Base-by-base conservation (phyloP, 768 basidiomycete species). In the Exidia glandulosa region DNA sequence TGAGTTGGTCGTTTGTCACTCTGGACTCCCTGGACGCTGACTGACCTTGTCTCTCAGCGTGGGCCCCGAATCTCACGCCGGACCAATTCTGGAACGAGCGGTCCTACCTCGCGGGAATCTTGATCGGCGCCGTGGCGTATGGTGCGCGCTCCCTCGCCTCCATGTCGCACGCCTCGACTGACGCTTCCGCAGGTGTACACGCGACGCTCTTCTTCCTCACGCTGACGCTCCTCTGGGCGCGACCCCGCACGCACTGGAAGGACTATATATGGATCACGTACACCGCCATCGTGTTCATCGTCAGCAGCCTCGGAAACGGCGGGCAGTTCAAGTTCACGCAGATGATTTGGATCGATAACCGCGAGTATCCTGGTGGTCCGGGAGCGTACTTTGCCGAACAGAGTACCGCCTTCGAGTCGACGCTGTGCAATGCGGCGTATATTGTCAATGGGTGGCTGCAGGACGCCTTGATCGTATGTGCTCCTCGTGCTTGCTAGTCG, bases 241-340 rank as follows among this genome's bases (percentile, higher is more conserved):
- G 50, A 2, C 50, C 50, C 25, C 50, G 50, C 27, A 54, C 27
- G 4, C 25, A 23, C 1, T 54, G 50, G 50, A 54, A 54, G 30
- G 50, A 54, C 50, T 54, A 54, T 1, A 54, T 54, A 23, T 54
- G 50, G 50, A 54, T 52, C 10, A 5, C 31, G 25, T 61, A 61
- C 47, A 60, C 50, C 25, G 19, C 29, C n/a, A 47, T 64, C 12
- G 62, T 69, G n/a, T 50, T 70, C n/a, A n/a, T 61, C 16, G 65
- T 72, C 19, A 63, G 67, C 62, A 70, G 69, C 25, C 65, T 71
- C 57, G 64, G 64, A 47, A 64, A 68, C 57, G 61, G 64, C 32
- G 62, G 64, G 2, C 66, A 71, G 25, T 64, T 63, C 12, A 67
- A 69, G 32, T 70, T 65, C 57, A 67, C 66, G n/a, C 63, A 72